Base-by-base conservation (phyloP, 345 rosid species). In the Streptanthus diversifolius region DNA sequence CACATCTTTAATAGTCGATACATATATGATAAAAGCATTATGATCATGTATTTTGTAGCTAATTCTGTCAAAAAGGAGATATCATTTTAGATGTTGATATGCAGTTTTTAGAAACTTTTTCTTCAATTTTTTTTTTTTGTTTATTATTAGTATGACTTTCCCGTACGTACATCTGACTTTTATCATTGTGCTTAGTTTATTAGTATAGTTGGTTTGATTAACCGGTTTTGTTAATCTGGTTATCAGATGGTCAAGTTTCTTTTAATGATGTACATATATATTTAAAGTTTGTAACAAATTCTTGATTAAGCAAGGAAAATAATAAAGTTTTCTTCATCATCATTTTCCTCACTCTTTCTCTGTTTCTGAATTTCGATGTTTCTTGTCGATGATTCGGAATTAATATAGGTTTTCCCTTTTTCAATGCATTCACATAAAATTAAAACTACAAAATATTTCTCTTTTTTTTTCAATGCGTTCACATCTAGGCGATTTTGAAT, bases 371-470 rank as follows among this genome's bases (percentile, higher is more conserved):
- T n/a, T n/a, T n/a, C n/a, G n/a, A n/a, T n/a, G n/a, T n/a, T n/a
- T n/a, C n/a, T n/a, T n/a, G n/a, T n/a, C n/a, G n/a, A n/a, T n/a
- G n/a, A n/a, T n/a, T n/a, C n/a, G n/a, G n/a, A n/a, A n/a, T n/a
- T n/a, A n/a, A n/a, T n/a, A n/a, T n/a, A 4, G 27, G 27, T 25
- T 25, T 25, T 25, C 27, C 3, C 27, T 25, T 41, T 41, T 10
- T 41, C 61, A 27, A 54, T 59, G 66, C 75, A 60, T 60, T 25
- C 15, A 60, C 75, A n/a, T n/a, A n/a, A n/a, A n/a, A n/a, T n/a
- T n/a, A n/a, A n/a, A n/a, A n/a, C n/a, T n/a, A n/a, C n/a, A n/a
- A n/a, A n/a, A n/a, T n/a, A n/a, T n/a, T n/a, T n/a, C n/a, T n/a
- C n/a, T n/a, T n/a, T n/a, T n/a, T n/a, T n/a, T n/a, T n/a, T n/a